These are phyloP conservation scores for Albizia julibrissin DNA, from an alignment of 306 rosid genomes.

Conservation along the genomic window DNA sequence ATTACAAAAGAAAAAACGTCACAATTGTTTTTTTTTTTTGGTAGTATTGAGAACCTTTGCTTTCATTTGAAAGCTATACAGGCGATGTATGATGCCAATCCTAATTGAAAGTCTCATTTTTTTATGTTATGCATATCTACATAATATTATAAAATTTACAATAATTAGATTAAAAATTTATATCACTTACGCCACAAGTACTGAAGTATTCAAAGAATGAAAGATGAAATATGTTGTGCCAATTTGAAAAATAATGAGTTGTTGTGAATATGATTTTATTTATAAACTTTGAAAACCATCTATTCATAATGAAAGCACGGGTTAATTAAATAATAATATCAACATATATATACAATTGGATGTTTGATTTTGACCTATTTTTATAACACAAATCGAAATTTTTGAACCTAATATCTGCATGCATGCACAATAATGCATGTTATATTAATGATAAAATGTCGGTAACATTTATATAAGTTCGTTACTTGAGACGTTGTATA, in stretches of 20 bases:
- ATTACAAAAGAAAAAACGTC: no score
- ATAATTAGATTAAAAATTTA: no score
- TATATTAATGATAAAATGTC: background rate
- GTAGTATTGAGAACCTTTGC: no score
- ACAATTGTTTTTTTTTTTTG: no score
- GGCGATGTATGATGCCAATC: no score
- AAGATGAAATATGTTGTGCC: background rate
- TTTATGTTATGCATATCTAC: background rate
- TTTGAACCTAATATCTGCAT: background rate
- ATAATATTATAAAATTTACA: no score
- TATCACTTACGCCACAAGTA: background rate
- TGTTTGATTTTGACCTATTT: background rate
- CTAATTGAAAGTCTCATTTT: no score
- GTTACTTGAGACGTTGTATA: background rate
- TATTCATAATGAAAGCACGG: background rate
- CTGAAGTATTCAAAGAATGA: background rate
- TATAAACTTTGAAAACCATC: background rate
- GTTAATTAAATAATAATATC: background rate
- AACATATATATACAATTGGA: background rate
- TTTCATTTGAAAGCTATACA: no score
- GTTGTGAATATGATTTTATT: background rate
- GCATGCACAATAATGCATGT: background rate
- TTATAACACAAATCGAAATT: background rate
- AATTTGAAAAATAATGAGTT: background rate
- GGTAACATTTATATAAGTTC: no score